These are phyloP conservation scores for Backusella circina DNA, from an alignment of 192 early-diverging fungal genomes.

Conservation along the genomic window DNA sequence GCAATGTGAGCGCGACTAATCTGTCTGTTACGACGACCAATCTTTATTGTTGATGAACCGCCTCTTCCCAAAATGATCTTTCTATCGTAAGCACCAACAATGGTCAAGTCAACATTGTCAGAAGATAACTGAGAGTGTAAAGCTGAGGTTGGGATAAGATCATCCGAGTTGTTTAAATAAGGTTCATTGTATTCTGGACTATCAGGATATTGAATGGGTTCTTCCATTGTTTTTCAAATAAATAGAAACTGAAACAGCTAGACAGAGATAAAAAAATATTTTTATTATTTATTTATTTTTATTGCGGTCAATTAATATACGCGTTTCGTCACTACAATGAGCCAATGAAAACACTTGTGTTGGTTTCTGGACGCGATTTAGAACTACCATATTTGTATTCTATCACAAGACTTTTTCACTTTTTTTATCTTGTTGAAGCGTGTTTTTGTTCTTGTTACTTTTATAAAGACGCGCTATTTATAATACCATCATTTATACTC, in stretches of 20 bases:
- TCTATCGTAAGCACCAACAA: conserved; percentile 21
- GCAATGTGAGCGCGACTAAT: conserved; percentile 48
- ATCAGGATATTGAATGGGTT: conserved; percentile 2
- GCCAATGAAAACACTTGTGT: background rate
- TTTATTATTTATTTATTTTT: background rate
- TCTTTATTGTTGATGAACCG: conserved; percentile 41
- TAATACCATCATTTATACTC: no score
- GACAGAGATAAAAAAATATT: background rate
- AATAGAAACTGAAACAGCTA: background rate
- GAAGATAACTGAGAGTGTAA: background rate
- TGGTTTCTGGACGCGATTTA: background rate
- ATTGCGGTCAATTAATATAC: background rate
- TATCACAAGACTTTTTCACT: background rate
- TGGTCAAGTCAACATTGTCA: background rate
- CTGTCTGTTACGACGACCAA: conserved; percentile 47
- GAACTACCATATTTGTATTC: background rate
- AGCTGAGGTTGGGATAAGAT: conserved; percentile 11
- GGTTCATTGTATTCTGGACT: conserved; percentile 11
- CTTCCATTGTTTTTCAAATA: background rate
- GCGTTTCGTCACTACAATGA: background rate
- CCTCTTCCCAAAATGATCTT: conserved; percentile 44
- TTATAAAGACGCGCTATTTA: no score
- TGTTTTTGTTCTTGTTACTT: no score
- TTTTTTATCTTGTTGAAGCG: no score
- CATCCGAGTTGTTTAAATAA: conserved; percentile 20